Evolutionary conservation across 345 rosid species (phyloP), one percentile per base, ranked within the genome.

Genomic region (Eucalyptus globulus): DNA sequence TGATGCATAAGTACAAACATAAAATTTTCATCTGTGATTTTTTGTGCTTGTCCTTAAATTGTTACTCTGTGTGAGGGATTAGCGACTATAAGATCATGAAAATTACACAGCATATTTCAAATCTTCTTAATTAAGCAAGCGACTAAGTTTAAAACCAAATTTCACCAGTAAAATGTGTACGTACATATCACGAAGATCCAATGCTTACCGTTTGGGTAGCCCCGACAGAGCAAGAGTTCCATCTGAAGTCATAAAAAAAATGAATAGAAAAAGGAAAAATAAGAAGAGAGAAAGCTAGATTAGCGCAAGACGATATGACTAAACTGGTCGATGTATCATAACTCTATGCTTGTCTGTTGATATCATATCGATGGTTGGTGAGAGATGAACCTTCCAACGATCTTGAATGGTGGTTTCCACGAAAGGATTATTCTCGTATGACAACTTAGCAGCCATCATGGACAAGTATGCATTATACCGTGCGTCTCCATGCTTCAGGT

Each of bases 381-480:
- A 40, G 62, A 56, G 72, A 81, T 34, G 7, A 43, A 94, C 95
- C 94, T 93, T 88, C 96, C 96, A 94, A 44, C 89, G 90, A 87
- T 90, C 51, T 31, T 53, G 67, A 86, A 94, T 88, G 7, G 88
- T 56, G 86, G 92, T 88, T 51, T 90, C 54, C 89, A 93, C 88
- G 87, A 91, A 94, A 67, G 92, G 53, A 90, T 89, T 76, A 88
- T 90, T 93, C 89, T 94, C 96, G 86, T 94, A 95, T 7, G 95
- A 69, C 37, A 94, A 24, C 88, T 95, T 95, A 80, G 96, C 86
- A 87, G 96, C 95, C 95, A 94, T 95, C 11, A 94, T 89, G 27
- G 95, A 92, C 43, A 95, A 80, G 58, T 90, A 89, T 17, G 95
- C 88, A 80, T 91, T 91, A 90, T 95, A 94, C 54, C 87, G 92